Percentiles rank a stretch among this genome's conserved stretches.
Conservation (phyloP, 2,329 filamentous ascomycete genomes). For the Hymenoscyphus fructigenus region DNA sequence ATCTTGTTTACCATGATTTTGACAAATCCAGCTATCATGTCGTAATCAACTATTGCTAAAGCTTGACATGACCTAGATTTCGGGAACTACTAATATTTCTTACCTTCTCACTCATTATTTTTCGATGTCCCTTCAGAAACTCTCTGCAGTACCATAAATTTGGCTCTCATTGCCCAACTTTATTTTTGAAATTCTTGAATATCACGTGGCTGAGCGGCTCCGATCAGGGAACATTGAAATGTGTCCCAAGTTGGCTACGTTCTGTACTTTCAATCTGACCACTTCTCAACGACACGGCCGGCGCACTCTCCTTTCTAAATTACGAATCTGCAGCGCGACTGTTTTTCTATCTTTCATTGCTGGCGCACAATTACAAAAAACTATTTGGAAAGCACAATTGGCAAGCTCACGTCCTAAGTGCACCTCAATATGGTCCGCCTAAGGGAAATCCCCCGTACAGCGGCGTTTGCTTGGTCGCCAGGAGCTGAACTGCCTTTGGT, state of each 20-base stretch:
- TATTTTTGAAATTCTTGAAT: neutral
- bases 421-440: constrained; percentile 76
- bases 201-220: neutral
- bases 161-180: neutral
- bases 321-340: constrained; percentile 16
- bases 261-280: constrained; percentile 8
- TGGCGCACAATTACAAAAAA: constrained; percentile 8
- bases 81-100: too few species aligned
- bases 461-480: constrained; percentile 95
- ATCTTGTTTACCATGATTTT: too few species aligned
- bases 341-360: constrained; percentile 10
- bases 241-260: neutral
- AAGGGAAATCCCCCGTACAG: constrained; percentile 93
- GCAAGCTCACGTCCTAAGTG: constrained; percentile 11
- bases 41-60: too few species aligned
- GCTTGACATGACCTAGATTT: too few species aligned
- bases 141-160: neutral
- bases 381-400: constrained; percentile 17
- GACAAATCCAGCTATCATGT: too few species aligned
- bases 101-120: too few species aligned
- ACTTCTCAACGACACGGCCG: constrained; percentile 14
- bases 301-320: constrained; percentile 23
- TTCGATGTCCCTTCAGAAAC: too few species aligned
- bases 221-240: neutral
- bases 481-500: constrained; percentile 75